phyloP scores from a whole-genome alignment of 129 eudicot species.

The Ambrosia artemisiifolia region DNA sequence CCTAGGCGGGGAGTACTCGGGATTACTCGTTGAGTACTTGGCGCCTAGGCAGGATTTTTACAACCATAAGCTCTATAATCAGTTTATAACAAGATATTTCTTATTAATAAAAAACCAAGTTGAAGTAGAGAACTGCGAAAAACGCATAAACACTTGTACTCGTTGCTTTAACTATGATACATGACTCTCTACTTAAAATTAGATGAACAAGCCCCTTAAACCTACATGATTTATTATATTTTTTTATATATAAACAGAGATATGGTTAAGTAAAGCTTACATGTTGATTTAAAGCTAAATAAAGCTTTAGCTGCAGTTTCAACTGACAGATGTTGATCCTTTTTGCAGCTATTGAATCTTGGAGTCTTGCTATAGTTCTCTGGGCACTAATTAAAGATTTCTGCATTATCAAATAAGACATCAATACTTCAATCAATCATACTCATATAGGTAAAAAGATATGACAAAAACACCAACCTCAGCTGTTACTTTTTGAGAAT shows the following conservation, averaged over 20 bases:
- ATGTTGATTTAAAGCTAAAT: slow-evolving; percentile 55
- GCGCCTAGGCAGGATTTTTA: no score
- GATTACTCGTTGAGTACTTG: no score
- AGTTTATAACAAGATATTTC: not conserved
- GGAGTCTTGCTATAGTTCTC: slow-evolving; percentile 54
- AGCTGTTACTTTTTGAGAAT: slow-evolving; percentile 54
- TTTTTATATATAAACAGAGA: not conserved
- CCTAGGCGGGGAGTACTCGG: no score
- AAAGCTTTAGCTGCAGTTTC: slow-evolving; percentile 62
- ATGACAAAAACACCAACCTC: slow-evolving; percentile 53
- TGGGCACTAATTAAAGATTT: slow-evolving; percentile 58
- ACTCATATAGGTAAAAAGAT: not conserved
- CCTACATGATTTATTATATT: not conserved
- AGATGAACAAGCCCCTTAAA: no score
- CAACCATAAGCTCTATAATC: not conserved
- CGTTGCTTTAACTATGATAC: no score
- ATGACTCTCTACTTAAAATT: no score
- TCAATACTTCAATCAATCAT: slow-evolving; percentile 9
- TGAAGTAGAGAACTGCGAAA: no score
- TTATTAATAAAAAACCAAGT: not conserved
- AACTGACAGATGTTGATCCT: slow-evolving; percentile 55
- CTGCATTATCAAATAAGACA: slow-evolving; percentile 44
- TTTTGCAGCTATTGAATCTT: slow-evolving; percentile 57
- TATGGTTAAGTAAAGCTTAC: slow-evolving; percentile 30
- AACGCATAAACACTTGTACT: no score